Evolutionary conservation across 2,329 filamentous ascomycete genomes (phyloP), one percentile per base, ranked within the genome.

Genomic region (Pyricularia pennisetigena): DNA sequence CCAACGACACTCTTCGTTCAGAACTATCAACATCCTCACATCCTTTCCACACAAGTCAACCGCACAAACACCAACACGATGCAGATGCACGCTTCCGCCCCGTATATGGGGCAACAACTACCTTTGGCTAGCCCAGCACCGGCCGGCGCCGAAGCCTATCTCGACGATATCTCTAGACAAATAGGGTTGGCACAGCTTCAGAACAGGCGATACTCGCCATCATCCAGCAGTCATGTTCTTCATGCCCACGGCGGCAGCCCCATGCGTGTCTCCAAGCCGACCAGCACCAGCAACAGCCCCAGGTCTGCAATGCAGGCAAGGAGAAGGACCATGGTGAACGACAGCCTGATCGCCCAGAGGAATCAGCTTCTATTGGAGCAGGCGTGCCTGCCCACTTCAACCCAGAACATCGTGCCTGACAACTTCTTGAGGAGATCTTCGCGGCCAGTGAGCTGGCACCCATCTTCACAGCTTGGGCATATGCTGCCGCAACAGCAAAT

Each of bases 361-460:
- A 82, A 78, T 69, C 82, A 82, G 66, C 82, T 84, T 69, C 78
- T 78, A 35, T 73, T 82, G 63, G 79, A 85, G 69, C 79, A 83
- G 69, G 74, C 81, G 64, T 74, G 75, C 71, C 69, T 79, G 70
- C 73, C 82, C 71, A 75, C 79, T 0, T 74, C 73, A 35, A 35
- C 32, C 0, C 68, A 75, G 70, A 28, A 74, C 78, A 68, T 74
- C 75, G 71, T 77, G 67, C 35, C 74, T 49, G 75, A 77, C 68
- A 75, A 78, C 29, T 76, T 74, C 4, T 70, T 77, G 57, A 78
- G 76, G 72, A 76, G 78, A 74, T 77, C 82, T 57, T 78, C 78
- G 67, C 85, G 90, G 61, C 90, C 90, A 6, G 81, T 91, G 64
- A 93, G 90, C 81, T 93, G 91, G 91, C 91, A 93, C 75, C 89